These are phyloP conservation scores for Cercospora nicotianae DNA, from an alignment of 2,329 filamentous ascomycete genomes.

Conservation along the genomic window DNA sequence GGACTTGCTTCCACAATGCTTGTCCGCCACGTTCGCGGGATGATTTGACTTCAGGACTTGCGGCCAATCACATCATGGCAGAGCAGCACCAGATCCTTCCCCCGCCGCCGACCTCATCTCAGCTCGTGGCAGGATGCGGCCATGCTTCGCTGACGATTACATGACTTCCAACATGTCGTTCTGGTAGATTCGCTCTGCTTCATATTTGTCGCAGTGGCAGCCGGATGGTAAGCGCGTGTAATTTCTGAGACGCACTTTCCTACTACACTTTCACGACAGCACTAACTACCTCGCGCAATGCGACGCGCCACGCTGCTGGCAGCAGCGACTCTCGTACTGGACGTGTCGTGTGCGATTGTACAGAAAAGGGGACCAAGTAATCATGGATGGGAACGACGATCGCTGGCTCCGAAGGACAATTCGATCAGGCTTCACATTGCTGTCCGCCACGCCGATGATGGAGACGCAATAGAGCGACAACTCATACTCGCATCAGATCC, in stretches of 20 bases:
- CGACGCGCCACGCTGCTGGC: not conserved
- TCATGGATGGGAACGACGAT: slow-evolving; percentile 21
- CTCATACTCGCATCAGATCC: slow-evolving; percentile 20
- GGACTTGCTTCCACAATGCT: no score
- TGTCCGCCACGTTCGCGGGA: no score
- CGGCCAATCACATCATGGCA: not conserved
- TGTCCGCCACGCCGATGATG: slow-evolving; percentile 22
- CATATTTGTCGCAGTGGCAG: not conserved
- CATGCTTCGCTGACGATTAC: not conserved
- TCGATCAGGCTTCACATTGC: slow-evolving; percentile 29
- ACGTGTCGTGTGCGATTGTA: slow-evolving; percentile 12
- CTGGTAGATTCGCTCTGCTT: not conserved
- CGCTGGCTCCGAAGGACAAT: slow-evolving; percentile 21
- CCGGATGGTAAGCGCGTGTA: not conserved
- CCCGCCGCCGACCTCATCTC: slow-evolving; percentile 4
- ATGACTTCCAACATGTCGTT: not conserved
- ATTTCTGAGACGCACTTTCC: not conserved
- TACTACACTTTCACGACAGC: not conserved
- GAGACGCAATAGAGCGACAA: slow-evolving; percentile 18
- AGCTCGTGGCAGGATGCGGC: not conserved
- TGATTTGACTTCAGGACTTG: not conserved
- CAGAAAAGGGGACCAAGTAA: slow-evolving; percentile 14
- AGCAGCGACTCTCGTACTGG: not conserved
- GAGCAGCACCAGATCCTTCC: not conserved
- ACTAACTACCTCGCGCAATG: not conserved